Percentiles rank a stretch among this genome's conserved stretches.
These are phyloP conservation scores for Skeletonema marinoi DNA, from an alignment of 108 stramenopile species.

Conservation along the genomic window DNA sequence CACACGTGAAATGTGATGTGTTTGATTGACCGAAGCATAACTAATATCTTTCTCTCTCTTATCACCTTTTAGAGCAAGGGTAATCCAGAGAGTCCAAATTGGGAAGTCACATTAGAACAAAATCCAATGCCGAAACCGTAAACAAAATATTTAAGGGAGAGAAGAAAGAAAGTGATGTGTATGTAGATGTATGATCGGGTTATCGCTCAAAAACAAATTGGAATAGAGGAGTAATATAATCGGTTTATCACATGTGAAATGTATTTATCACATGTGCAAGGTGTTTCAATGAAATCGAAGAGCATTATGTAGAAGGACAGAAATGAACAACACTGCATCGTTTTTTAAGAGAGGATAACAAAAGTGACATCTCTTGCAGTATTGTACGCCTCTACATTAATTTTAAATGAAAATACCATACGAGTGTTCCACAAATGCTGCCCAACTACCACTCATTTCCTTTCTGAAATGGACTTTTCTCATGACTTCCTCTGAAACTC, in stretches of 20 bases:
- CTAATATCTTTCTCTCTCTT: background rate
- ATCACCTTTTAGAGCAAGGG: slow-evolving; percentile 30
- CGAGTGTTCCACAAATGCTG: no score
- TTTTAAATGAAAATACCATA: no score
- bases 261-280: background rate
- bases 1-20: background rate
- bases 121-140: slow-evolving; percentile 85
- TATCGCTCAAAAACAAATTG: background rate
- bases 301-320: background rate
- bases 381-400: no score
- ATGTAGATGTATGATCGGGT: background rate
- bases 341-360: no score
- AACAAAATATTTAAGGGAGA: background rate
- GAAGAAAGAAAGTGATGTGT: background rate
- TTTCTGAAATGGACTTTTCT: no score
- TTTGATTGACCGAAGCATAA: background rate
- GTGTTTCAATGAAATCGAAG: background rate
- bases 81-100: slow-evolving; percentile 57
- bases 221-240: background rate
- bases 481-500: no score
- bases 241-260: background rate
- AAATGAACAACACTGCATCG: no score
- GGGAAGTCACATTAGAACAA: slow-evolving; percentile 78
- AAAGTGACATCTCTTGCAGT: no score
- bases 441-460: no score